Evolutionary conservation across 2,329 filamentous ascomycete genomes (phyloP).

Genomic region (Harringtonia lauricola): DNA sequence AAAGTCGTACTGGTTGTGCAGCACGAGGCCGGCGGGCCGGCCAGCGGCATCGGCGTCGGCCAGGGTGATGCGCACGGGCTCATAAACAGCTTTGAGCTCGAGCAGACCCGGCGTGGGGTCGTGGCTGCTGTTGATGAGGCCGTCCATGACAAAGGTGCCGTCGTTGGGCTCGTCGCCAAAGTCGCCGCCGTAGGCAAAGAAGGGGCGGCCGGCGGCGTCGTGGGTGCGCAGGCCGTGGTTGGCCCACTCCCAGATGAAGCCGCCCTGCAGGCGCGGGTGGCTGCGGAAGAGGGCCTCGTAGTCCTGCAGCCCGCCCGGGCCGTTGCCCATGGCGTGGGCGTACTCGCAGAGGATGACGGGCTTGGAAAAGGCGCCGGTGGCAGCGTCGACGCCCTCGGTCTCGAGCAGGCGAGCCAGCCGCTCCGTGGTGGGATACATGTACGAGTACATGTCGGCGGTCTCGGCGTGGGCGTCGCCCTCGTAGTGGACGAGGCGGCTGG

Average conservation of each 20-base stretch:
- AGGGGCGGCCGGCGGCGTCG: conserved; percentile 28
- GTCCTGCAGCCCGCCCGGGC: conserved; percentile 57
- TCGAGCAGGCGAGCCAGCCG: conserved; percentile 34
- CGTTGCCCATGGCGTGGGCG: conserved; percentile 62
- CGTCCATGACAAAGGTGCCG: conserved; percentile 52
- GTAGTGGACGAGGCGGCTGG: conserved; percentile 51
- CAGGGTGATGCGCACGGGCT: conserved; percentile 36
- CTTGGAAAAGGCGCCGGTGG: conserved; percentile 38
- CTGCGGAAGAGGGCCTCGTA: conserved; percentile 54
- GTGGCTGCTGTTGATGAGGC: conserved; percentile 41
- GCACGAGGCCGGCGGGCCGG: conserved; percentile 7
- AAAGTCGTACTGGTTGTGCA: conserved; percentile 42
- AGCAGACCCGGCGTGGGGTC: conserved; percentile 42
- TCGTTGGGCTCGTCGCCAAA: conserved; percentile 52
- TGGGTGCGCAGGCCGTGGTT: conserved; percentile 46
- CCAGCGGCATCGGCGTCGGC: conserved; percentile 14
- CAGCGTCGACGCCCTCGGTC: conserved; percentile 27
- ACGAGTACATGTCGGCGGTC: conserved; percentile 53
- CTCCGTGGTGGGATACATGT: conserved; percentile 52
- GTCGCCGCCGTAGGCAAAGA: conserved; percentile 50
- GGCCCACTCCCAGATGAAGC: conserved; percentile 57
- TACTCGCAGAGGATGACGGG: conserved; percentile 50
- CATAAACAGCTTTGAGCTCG: conserved; percentile 46
- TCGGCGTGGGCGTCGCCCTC: conserved; percentile 51
- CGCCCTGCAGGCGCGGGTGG: conserved; percentile 52